Conservation (phyloP, 805 yeast species). For the Pichia insulana region DNA sequence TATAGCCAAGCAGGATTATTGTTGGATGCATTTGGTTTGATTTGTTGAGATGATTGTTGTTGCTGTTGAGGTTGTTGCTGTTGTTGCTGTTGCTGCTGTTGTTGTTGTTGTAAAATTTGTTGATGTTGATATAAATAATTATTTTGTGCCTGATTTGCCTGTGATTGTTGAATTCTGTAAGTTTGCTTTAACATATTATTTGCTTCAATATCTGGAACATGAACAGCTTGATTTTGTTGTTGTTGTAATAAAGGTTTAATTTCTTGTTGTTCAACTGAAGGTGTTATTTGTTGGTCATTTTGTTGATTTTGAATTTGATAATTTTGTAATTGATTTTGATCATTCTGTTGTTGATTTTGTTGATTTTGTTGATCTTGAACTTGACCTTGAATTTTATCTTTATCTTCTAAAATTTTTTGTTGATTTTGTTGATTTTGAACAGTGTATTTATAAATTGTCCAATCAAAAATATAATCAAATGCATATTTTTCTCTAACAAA, state of each 20-base stretch:
- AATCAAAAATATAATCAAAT: slow-evolving; percentile 91
- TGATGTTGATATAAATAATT: slow-evolving; percentile 16
- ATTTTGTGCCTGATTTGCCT: slow-evolving; percentile 13
- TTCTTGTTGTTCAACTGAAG: slow-evolving; percentile 1
- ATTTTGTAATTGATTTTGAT: no score
- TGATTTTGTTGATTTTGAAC: slow-evolving; percentile 41
- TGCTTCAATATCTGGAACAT: slow-evolving; percentile 23
- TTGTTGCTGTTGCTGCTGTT: slow-evolving; percentile 14
- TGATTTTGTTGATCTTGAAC: slow-evolving; percentile 5
- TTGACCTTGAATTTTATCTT: slow-evolving; percentile 3
- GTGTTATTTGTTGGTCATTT: slow-evolving; percentile 2
- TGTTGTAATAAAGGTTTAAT: slow-evolving; percentile 27
- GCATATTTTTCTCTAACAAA: slow-evolving; percentile 81
- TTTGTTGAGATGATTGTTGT: slow-evolving; percentile 13
- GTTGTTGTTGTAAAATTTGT: slow-evolving; percentile 16
- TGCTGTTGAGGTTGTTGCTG: slow-evolving; percentile 22
- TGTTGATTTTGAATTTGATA: slow-evolving; percentile 1
- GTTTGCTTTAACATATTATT: slow-evolving; percentile 14
- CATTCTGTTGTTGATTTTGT: slow-evolving; percentile 5
- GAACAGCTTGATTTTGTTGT: slow-evolving; percentile 24
- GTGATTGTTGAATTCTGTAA: slow-evolving; percentile 14
- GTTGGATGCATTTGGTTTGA: slow-evolving; percentile 12
- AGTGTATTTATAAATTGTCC: slow-evolving; percentile 83
- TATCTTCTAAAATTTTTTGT: slow-evolving; percentile 15
- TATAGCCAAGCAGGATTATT: slow-evolving; percentile 26